phyloP scores from a whole-genome alignment of 768 basidiomycete species.

The Boletellus ananas region DNA sequence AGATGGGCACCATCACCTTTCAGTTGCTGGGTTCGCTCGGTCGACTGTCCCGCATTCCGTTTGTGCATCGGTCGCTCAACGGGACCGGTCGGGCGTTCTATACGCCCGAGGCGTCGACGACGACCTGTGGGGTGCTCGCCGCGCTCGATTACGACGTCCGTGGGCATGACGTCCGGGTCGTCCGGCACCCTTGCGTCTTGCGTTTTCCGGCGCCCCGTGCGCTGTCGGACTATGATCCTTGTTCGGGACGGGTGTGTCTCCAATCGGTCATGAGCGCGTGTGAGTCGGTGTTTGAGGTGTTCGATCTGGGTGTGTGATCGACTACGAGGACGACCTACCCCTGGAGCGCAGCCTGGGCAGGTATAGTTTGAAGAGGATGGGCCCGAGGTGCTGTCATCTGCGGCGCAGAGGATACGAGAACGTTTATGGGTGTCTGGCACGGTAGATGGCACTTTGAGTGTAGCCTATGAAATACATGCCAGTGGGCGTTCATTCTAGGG shows the following conservation, averaged over 20 bases:
- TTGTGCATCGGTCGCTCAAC: conserved; percentile 9
- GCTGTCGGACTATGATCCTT: conserved; percentile 17
- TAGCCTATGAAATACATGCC: no score
- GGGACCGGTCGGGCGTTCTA: conserved; percentile 11
- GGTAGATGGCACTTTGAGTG: no score
- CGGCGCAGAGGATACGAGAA: no score
- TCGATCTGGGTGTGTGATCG: no score
- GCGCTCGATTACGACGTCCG: conserved; percentile 14
- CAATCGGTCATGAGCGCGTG: not conserved
- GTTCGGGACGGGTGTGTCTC: conserved; percentile 18
- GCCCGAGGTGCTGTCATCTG: no score
- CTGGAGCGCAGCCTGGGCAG: no score
- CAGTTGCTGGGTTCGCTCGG: not conserved
- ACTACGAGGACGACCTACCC: no score
- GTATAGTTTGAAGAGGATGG: no score
- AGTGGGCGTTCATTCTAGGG: no score
- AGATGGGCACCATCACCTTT: conserved; percentile 11
- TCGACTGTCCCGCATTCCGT: not conserved
- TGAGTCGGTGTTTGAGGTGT: conserved; percentile 6
- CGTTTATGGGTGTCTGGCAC: no score
- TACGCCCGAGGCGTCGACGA: no score
- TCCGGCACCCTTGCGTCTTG: conserved; percentile 1
- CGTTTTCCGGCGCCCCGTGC: not conserved
- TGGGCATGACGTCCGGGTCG: not conserved
- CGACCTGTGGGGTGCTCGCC: not conserved